These are phyloP conservation scores for Pseudogymnoascus sp. DNA, from an alignment of 2,329 filamentous ascomycete genomes.

Conservation along the genomic window DNA sequence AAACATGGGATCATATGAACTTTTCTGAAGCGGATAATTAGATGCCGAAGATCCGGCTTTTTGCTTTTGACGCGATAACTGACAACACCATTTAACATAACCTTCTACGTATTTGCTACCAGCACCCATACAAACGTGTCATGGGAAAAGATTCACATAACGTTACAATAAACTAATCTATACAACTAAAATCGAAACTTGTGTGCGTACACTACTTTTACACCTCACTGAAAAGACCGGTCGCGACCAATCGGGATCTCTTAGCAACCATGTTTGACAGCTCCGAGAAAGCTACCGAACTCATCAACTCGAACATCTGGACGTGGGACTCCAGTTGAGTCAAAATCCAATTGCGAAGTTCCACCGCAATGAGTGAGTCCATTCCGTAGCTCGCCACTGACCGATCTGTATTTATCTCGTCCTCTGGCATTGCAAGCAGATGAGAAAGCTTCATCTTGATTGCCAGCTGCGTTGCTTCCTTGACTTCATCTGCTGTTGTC, in stretches of 20 bases:
- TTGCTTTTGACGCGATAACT: background rate
- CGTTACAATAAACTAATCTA: too few species aligned
- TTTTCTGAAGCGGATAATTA: background rate
- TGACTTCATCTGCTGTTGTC: background rate
- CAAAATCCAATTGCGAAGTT: conserved; percentile 15
- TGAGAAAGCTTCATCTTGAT: background rate
- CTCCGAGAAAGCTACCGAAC: background rate
- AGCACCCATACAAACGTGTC: background rate
- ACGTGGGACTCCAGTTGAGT: background rate
- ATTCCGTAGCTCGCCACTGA: conserved; percentile 11
- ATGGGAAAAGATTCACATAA: too few species aligned
- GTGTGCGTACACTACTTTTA: too few species aligned
- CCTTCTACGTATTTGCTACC: background rate
- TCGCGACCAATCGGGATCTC: too few species aligned
- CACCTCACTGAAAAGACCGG: too few species aligned
- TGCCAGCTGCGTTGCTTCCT: background rate
- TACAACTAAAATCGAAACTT: too few species aligned
- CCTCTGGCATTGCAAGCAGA: background rate
- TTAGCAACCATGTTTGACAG: too few species aligned
- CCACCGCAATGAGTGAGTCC: conserved; percentile 19
- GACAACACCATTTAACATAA: background rate
- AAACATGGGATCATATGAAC: background rate
- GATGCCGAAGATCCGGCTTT: background rate
- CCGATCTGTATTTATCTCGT: background rate
- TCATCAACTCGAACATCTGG: background rate